phyloP scores from a whole-genome alignment of 306 rosid genomes.

The Crataegus laevigata region DNA sequence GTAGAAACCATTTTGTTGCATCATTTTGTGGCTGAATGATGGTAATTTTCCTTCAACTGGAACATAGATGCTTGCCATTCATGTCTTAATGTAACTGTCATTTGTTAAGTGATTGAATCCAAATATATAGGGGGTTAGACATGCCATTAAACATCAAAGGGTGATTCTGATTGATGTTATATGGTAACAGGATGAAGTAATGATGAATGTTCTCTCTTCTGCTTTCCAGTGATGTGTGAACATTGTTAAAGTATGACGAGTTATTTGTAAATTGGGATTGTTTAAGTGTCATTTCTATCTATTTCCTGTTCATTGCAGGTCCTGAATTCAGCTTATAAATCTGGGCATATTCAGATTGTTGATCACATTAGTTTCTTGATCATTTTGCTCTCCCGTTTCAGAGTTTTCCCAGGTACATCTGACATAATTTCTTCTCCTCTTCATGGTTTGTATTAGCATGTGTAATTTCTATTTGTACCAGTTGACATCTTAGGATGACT shows the following conservation, averaged over 20 bases:
- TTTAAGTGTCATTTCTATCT: conserved; percentile 4
- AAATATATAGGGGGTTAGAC: not conserved
- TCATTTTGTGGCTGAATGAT: not conserved
- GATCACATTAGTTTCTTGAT: conserved; percentile 59
- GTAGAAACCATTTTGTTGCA: not conserved
- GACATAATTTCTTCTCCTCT: conserved; percentile 3
- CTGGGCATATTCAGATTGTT: conserved; percentile 45
- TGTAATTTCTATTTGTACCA: not conserved
- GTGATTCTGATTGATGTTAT: not conserved
- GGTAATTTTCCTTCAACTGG: not conserved
- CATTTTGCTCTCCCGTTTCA: conserved; percentile 51
- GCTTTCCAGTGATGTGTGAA: not conserved
- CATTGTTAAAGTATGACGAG: not conserved
- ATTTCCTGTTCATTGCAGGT: conserved; percentile 37
- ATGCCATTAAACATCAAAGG: not conserved
- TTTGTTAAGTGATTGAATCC: not conserved
- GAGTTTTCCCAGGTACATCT: conserved; percentile 54
- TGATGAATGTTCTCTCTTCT: not conserved
- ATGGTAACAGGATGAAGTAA: not conserved
- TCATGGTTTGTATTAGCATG: not conserved
- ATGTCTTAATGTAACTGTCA: not conserved
- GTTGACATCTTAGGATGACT: not conserved
- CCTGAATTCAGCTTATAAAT: conserved; percentile 59
- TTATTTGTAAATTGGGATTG: not conserved
- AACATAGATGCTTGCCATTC: not conserved